phyloP scores from a whole-genome alignment of 768 basidiomycete genomes.

The Leccinum incarnatum region DNA sequence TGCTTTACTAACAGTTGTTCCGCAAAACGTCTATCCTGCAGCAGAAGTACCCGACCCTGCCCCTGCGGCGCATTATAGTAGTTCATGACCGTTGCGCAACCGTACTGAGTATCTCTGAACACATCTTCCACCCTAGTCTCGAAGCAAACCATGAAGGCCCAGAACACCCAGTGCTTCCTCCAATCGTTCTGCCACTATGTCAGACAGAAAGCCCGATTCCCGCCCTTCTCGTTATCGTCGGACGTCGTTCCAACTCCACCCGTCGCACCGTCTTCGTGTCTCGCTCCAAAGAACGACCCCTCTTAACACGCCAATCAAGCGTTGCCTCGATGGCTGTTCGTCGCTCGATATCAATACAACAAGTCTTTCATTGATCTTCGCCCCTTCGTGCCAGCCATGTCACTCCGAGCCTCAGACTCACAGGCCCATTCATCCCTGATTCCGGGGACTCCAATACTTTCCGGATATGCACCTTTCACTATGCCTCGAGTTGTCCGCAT shows the following conservation, averaged over 20 bases:
- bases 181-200: background rate
- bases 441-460: conserved; percentile 1
- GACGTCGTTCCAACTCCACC: background rate
- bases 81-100: conserved; percentile 10
- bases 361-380: conserved; percentile 5
- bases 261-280: background rate
- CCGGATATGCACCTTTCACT: background rate
- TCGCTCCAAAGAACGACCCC: background rate
- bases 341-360: conserved; percentile 8
- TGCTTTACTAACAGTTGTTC: background rate
- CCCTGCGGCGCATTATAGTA: conserved; percentile 8
- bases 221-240: background rate
- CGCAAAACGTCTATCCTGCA: background rate
- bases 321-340: conserved; percentile 18
- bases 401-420: background rate
- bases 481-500: conserved; percentile 25
- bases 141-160: background rate
- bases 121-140: background rate
- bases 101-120: background rate
- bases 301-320: conserved; percentile 23
- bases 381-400: conserved; percentile 3
- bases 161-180: background rate
- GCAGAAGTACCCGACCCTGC: background rate
- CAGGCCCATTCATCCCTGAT: conserved; percentile 4
- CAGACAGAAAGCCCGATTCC: background rate